These are phyloP conservation scores for Ustilago esculenta DNA, from an alignment of 1,284 basidiomycete genomes.

Conservation along the genomic window DNA sequence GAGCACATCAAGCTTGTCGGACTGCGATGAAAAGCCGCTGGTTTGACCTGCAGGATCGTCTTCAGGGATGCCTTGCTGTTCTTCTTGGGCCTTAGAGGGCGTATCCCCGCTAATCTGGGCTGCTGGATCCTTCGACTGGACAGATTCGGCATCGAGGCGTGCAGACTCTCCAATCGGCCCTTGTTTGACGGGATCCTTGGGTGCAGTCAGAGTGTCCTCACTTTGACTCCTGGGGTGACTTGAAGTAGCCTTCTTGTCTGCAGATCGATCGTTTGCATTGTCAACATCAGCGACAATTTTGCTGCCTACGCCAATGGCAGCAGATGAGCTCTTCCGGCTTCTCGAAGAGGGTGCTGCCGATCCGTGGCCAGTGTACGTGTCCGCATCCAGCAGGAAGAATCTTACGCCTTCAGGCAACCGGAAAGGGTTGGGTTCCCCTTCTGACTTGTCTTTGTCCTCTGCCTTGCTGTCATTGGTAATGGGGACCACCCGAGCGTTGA, in stretches of 20 bases:
- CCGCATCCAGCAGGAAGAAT: conserved; percentile 91
- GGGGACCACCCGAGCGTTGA: conserved; percentile 77
- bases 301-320: conserved; percentile 5
- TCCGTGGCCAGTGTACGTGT: conserved; percentile 71
- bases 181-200: conserved; percentile 1
- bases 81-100: not conserved
- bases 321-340: conserved; percentile 36
- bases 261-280: not conserved
- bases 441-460: conserved; percentile 3
- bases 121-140: not conserved
- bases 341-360: conserved; percentile 29
- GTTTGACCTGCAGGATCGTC: conserved; percentile 20
- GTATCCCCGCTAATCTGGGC: not conserved
- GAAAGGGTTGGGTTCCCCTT: conserved; percentile 61
- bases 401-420: conserved; percentile 87
- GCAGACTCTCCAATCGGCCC: not conserved
- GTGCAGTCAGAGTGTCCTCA: conserved; percentile 10
- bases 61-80: not conserved
- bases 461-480: conserved; percentile 6
- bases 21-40: conserved; percentile 30
- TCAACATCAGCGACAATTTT: not conserved
- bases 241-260: conserved; percentile 3
- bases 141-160: not conserved
- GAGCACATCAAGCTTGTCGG: conserved; percentile 20
- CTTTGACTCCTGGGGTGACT: conserved; percentile 26